Conservation (phyloP, 2,329 filamentous ascomycete species). For the Pseudopyrenochaeta lycopersici region DNA sequence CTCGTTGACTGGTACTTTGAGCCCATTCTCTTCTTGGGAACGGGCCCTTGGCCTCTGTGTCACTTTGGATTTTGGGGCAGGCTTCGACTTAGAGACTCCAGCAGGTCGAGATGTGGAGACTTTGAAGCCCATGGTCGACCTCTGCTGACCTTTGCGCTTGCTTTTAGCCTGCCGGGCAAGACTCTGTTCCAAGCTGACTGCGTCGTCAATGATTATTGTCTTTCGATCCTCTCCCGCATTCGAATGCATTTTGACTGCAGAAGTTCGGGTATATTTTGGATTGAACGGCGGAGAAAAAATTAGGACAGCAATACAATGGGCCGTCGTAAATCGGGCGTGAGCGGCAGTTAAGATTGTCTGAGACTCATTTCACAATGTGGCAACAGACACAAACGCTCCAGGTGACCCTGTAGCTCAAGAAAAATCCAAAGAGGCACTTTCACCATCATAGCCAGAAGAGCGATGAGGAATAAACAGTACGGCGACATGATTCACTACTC, state of each 20-base stretch:
- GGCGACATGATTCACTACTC: neutral
- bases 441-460: neutral
- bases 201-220: conserved; percentile 8
- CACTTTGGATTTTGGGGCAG: neutral
- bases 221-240: neutral
- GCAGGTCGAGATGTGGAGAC: neutral
- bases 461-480: neutral
- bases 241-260: neutral
- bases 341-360: conserved; percentile 2
- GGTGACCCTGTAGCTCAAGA: too few species aligned
- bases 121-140: neutral
- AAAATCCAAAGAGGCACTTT: neutral
- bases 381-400: neutral
- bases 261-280: neutral
- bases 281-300: neutral
- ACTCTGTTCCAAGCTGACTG: conserved; percentile 3
- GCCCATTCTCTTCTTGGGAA: conserved; percentile 19
- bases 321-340: neutral
- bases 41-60: neutral
- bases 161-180: conserved; percentile 1
- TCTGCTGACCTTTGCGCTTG: conserved; percentile 5
- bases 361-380: conserved; percentile 5
- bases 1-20: conserved; percentile 16
- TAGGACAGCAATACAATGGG: neutral
- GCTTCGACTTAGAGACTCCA: neutral